Conservation (phyloP, 225 moss, liverwort and hornwort species). For the Physcomitrellopsis africana region DNA sequence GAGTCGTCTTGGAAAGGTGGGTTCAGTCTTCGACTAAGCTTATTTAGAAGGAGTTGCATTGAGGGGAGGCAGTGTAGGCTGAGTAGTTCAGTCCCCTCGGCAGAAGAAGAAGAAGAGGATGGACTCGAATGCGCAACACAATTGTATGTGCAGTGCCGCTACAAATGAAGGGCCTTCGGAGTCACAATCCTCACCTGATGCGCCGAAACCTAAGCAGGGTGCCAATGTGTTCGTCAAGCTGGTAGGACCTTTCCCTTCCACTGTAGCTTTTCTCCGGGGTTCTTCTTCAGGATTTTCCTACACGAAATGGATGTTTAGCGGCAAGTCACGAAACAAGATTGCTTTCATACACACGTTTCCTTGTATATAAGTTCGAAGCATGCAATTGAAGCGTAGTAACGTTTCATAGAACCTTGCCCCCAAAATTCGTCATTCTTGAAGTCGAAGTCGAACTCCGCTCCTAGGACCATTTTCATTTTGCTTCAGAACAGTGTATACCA, state of each 20-base stretch:
- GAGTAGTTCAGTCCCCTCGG: not conserved
- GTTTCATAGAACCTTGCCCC: not conserved
- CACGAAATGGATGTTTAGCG: not conserved
- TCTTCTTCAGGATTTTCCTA: slow-evolving; percentile 12
- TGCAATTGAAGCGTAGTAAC: not conserved
- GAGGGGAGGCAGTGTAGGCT: not conserved
- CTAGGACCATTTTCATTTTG: not conserved
- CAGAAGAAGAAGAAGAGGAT: not conserved
- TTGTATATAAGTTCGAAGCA: not conserved
- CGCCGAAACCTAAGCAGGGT: slow-evolving; percentile 26
- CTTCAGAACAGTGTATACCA: not conserved
- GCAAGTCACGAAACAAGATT: not conserved
- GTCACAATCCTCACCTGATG: not conserved
- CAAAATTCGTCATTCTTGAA: no score
- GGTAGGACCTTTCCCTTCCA: slow-evolving; percentile 24
- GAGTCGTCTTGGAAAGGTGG: slow-evolving; percentile 31
- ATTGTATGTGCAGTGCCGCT: slow-evolving; percentile 14
- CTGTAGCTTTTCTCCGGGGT: not conserved
- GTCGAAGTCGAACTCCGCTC: not conserved
- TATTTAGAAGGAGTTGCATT: slow-evolving; percentile 9
- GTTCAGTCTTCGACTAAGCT: slow-evolving; percentile 4
- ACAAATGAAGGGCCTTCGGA: slow-evolving; percentile 1
- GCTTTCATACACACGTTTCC: not conserved
- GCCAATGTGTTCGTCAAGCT: slow-evolving; percentile 34
- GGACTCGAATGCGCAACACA: slow-evolving; percentile 14